Conservation (phyloP, 179 eudicot genomes). For the Amaranthus tricolor region DNA sequence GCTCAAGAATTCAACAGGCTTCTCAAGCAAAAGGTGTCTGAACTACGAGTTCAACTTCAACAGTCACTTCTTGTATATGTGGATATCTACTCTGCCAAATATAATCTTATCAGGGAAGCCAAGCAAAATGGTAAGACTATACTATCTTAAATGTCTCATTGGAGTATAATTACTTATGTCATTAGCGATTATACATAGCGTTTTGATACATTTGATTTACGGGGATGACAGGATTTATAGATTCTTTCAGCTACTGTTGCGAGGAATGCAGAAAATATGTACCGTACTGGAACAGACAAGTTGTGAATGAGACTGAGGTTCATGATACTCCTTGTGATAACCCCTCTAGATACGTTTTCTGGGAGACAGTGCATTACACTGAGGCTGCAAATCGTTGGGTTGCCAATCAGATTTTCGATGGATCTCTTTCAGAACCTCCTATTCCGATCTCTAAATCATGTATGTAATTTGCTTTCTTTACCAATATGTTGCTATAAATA, state of each 20-base stretch:
- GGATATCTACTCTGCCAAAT: slow-evolving; percentile 51
- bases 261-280: background rate
- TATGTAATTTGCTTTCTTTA: background rate
- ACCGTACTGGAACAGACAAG: slow-evolving; percentile 15
- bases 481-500: too few species aligned
- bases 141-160: background rate
- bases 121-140: slow-evolving; percentile 7
- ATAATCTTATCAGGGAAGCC: slow-evolving; percentile 31
- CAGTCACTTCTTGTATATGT: slow-evolving; percentile 40
- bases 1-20: slow-evolving; percentile 50
- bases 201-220: background rate
- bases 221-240: slow-evolving; percentile 41
- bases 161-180: background rate
- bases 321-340: slow-evolving; percentile 22
- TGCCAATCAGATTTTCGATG: background rate
- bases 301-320: slow-evolving; percentile 6
- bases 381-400: slow-evolving; percentile 11
- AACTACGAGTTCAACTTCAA: slow-evolving; percentile 39
- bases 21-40: slow-evolving; percentile 35
- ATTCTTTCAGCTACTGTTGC: slow-evolving; percentile 44
- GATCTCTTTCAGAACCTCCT: background rate
- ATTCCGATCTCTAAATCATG: background rate
- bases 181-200: background rate
- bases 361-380: slow-evolving; percentile 9
- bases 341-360: slow-evolving; percentile 30